phyloP scores from a whole-genome alignment of 2,329 filamentous ascomycete species.

The Fusarium staphyleae region DNA sequence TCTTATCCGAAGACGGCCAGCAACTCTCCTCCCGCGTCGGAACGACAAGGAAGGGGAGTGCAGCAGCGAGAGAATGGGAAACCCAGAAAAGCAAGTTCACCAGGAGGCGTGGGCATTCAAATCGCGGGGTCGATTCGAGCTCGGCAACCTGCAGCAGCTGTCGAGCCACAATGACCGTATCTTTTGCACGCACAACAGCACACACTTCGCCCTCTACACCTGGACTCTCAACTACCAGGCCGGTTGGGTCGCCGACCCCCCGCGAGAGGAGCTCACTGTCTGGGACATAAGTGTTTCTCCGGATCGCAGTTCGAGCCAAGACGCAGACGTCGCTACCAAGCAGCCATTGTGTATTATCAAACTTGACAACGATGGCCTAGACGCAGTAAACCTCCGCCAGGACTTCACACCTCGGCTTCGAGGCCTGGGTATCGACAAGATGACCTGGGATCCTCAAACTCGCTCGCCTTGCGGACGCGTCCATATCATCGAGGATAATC shows the following conservation, averaged over 20 bases:
- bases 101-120: not conserved
- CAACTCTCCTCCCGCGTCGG: slow-evolving; percentile 5
- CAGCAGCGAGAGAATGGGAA: too few relatives aligned
- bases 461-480: slow-evolving; percentile 47
- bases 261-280: slow-evolving; percentile 63
- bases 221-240: slow-evolving; percentile 63
- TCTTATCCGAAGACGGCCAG: slow-evolving; percentile 42
- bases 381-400: slow-evolving; percentile 61
- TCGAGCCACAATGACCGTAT: slow-evolving; percentile 65
- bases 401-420: slow-evolving; percentile 58
- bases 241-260: slow-evolving; percentile 62
- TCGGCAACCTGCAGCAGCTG: slow-evolving; percentile 66
- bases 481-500: slow-evolving; percentile 64
- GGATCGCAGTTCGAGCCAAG: not conserved
- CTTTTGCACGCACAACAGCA: slow-evolving; percentile 65
- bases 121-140: slow-evolving; percentile 54
- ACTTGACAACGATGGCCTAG: slow-evolving; percentile 60
- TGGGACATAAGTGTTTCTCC: slow-evolving; percentile 65
- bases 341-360: not conserved
- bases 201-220: slow-evolving; percentile 67
- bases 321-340: not conserved
- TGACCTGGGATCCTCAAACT: slow-evolving; percentile 47
- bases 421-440: slow-evolving; percentile 57
- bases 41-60: not conserved
- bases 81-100: not conserved